Conservation (phyloP, 371 early-diverging fungal species). For the Mucor saturninus region DNA sequence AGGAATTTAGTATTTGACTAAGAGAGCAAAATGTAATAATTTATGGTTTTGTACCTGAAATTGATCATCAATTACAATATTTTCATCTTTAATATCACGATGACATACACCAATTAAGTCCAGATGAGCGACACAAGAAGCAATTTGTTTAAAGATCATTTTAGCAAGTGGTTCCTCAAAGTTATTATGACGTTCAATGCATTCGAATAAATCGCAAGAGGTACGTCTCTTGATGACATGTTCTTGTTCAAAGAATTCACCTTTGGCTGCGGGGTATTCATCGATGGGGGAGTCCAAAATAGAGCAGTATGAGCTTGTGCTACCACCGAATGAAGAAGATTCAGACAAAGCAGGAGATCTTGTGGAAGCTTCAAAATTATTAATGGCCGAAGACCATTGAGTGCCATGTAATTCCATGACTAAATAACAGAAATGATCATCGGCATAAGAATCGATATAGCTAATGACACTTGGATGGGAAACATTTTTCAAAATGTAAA, state of each 20-base stretch:
- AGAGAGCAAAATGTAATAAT: neutral
- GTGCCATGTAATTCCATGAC: constrained; percentile 85
- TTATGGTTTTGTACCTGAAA: constrained; percentile 39
- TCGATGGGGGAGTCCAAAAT: constrained; percentile 27
- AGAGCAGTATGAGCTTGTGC: constrained; percentile 19
- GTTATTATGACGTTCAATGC: constrained; percentile 70
- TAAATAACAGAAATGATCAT: constrained; percentile 69
- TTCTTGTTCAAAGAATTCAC: constrained; percentile 9
- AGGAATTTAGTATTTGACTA: constrained; percentile 4
- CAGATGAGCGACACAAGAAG: constrained; percentile 67
- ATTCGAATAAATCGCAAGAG: constrained; percentile 81
- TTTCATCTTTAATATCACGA: constrained; percentile 77
- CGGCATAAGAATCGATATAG: constrained; percentile 71
- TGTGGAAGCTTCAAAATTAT: constrained; percentile 15
- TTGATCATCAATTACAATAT: constrained; percentile 76
- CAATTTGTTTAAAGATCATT: constrained; percentile 75
- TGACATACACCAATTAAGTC: constrained; percentile 62
- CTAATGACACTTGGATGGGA: constrained; percentile 71
- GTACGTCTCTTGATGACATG: constrained; percentile 53
- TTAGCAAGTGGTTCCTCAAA: constrained; percentile 66
- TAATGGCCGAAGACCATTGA: constrained; percentile 53
- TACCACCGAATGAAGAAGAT: constrained; percentile 23
- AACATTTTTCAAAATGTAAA: constrained; percentile 72
- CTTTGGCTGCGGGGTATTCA: constrained; percentile 11
- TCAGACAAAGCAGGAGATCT: constrained; percentile 40